Evolutionary conservation across 2,329 filamentous ascomycete species (phyloP).

Genomic region (Lecanicillium sp.): DNA sequence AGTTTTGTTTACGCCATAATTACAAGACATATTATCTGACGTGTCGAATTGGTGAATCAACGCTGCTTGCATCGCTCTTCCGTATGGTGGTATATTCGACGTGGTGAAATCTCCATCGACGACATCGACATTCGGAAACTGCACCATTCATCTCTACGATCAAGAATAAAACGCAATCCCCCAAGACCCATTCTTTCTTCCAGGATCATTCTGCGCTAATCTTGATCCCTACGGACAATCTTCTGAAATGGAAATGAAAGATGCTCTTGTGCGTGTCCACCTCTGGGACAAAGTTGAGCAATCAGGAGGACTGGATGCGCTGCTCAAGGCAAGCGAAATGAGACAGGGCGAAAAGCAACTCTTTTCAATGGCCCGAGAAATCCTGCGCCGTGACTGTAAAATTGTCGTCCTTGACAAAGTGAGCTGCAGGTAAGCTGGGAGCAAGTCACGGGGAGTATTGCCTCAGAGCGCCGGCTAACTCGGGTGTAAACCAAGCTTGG

Average conservation of each 20-base stretch:
- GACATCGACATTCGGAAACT: slow-evolving; percentile 25
- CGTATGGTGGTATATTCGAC: slow-evolving; percentile 35
- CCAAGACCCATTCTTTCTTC: slow-evolving; percentile 43
- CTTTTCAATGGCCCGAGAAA: slow-evolving; percentile 28
- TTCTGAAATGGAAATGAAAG: slow-evolving; percentile 31
- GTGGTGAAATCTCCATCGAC: slow-evolving; percentile 35
- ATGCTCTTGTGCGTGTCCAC: slow-evolving; percentile 34
- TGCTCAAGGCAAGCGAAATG: slow-evolving; percentile 21
- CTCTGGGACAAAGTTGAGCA: slow-evolving; percentile 31
- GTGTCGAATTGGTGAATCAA: slow-evolving; percentile 20
- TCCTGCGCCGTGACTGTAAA: slow-evolving; percentile 23
- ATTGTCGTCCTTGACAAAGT: slow-evolving; percentile 31
- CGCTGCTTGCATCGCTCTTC: slow-evolving; percentile 34
- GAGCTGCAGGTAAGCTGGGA: slow-evolving; percentile 18
- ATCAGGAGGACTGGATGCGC: slow-evolving; percentile 27
- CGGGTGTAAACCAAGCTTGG: slow-evolving; percentile 17
- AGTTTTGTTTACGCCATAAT: background rate
- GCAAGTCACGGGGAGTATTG: too few species aligned
- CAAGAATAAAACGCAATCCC: slow-evolving; percentile 34
- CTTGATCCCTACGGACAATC: slow-evolving; percentile 31
- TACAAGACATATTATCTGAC: slow-evolving; percentile 11
- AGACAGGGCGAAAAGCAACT: slow-evolving; percentile 38
- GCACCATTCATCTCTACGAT: slow-evolving; percentile 15
- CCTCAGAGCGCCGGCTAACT: background rate
- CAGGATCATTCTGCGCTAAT: slow-evolving; percentile 39